Percentiles rank a stretch among this genome's conserved stretches.
phyloP scores from a whole-genome alignment of 331 rosid species.

The Malus hybrid region DNA sequence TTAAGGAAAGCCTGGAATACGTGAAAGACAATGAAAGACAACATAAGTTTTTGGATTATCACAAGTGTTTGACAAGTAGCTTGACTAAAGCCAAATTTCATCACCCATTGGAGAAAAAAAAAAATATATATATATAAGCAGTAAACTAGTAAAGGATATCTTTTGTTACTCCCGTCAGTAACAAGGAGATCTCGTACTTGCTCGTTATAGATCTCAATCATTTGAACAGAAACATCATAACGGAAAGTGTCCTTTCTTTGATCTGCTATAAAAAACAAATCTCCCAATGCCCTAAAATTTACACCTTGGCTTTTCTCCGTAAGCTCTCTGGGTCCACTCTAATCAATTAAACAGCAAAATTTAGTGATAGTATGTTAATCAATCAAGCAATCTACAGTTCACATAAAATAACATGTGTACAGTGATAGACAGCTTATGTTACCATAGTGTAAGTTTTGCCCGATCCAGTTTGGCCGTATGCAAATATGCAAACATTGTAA shows the following conservation, averaged over 20 bases:
- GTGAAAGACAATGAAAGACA: background rate
- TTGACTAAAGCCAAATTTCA: background rate
- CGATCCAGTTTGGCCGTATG: constrained; percentile 42
- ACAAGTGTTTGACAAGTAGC: background rate
- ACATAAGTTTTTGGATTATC: background rate
- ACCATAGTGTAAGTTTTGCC: constrained; percentile 82
- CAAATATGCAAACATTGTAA: constrained; percentile 38
- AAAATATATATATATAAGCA: background rate
- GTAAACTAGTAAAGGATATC: constrained; percentile 69
- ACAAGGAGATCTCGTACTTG: constrained; percentile 97
- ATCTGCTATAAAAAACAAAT: constrained; percentile 77
- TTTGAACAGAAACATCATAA: constrained; percentile 87
- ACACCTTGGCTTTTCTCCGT: constrained; percentile 84
- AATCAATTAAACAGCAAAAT: constrained; percentile 10
- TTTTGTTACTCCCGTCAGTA: constrained; percentile 74
- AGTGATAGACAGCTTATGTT: constrained; percentile 8
- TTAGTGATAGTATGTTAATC: constrained; percentile 1
- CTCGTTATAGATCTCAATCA: constrained; percentile 97
- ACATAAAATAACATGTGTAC: background rate
- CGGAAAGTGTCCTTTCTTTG: constrained; percentile 75
- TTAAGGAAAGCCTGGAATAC: constrained; percentile 35
- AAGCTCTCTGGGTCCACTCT: constrained; percentile 92
- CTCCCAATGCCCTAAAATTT: constrained; percentile 90
- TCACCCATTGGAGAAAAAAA: background rate
- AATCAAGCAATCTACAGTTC: background rate